Conservation (phyloP, 1,284 basidiomycete genomes). For the Microbotryum lychnidis-dioicae region DNA sequence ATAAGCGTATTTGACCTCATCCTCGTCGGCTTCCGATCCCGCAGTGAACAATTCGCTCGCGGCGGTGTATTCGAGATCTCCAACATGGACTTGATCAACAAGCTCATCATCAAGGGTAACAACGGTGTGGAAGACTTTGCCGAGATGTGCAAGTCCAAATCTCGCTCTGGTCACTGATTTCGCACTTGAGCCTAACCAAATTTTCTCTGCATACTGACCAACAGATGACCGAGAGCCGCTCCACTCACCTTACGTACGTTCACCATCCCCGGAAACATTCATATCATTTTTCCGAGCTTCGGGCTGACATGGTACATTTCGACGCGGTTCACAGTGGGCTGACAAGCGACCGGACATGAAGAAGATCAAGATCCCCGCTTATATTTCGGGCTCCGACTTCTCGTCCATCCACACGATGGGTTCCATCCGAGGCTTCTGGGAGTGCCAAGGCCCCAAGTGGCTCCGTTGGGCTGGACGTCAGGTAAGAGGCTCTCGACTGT, state of each 20-base stretch:
- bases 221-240: background rate
- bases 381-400: constrained; percentile 33
- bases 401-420: constrained; percentile 28
- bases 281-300: background rate
- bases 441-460: constrained; percentile 28
- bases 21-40: background rate
- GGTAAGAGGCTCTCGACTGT: constrained; percentile 9
- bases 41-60: constrained; percentile 26
- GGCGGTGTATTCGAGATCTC: constrained; percentile 27
- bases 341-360: constrained; percentile 32
- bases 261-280: background rate
- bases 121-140: constrained; percentile 25
- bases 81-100: constrained; percentile 31
- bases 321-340: constrained; percentile 18
- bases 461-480: constrained; percentile 27
- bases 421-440: constrained; percentile 25
- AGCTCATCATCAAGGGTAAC: constrained; percentile 29
- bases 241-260: constrained; percentile 5
- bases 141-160: constrained; percentile 17
- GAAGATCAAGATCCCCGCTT: constrained; percentile 33
- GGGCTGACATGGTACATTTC: background rate
- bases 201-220: too few species aligned
- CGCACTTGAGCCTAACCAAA: background rate
- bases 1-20: background rate
- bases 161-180: too few species aligned